phyloP scores from a whole-genome alignment of 768 basidiomycete species.

The Auricularia sp. region DNA sequence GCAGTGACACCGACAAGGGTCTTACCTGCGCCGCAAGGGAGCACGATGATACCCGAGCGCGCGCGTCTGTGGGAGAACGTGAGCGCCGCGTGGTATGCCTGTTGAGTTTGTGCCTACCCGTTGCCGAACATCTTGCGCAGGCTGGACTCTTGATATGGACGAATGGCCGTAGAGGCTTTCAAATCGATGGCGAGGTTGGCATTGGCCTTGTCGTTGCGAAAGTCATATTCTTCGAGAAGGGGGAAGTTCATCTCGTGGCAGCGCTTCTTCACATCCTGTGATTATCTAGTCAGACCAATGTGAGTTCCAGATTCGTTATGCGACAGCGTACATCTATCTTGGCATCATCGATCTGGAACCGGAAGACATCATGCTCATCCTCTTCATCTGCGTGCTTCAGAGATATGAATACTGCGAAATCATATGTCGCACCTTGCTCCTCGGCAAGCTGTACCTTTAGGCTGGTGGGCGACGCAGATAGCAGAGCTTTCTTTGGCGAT shows the following conservation, averaged over 20 bases:
- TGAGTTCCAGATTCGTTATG: background rate
- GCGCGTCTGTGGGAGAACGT: background rate
- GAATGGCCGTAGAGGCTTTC: background rate
- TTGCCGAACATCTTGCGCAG: background rate
- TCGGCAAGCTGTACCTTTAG: too few relatives aligned
- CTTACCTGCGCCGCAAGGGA: background rate
- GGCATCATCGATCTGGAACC: background rate
- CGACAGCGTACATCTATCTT: background rate
- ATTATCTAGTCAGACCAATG: background rate
- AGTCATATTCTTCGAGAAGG: background rate
- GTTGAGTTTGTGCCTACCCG: background rate
- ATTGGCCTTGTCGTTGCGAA: background rate
- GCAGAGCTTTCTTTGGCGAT: too few relatives aligned
- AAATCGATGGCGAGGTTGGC: background rate
- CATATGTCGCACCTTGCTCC: too few relatives aligned
- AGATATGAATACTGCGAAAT: too few relatives aligned
- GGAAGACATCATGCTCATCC: background rate
- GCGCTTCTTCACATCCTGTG: background rate
- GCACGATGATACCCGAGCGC: background rate
- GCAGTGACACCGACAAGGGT: background rate
- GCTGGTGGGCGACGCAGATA: too few relatives aligned
- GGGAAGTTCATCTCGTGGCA: background rate
- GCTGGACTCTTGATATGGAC: background rate
- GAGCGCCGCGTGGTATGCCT: background rate
- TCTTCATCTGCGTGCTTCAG: too few relatives aligned